Evolutionary conservation across 1,139 yeast species (phyloP).

Genomic region (Scheffersomyces segobiensis): DNA sequence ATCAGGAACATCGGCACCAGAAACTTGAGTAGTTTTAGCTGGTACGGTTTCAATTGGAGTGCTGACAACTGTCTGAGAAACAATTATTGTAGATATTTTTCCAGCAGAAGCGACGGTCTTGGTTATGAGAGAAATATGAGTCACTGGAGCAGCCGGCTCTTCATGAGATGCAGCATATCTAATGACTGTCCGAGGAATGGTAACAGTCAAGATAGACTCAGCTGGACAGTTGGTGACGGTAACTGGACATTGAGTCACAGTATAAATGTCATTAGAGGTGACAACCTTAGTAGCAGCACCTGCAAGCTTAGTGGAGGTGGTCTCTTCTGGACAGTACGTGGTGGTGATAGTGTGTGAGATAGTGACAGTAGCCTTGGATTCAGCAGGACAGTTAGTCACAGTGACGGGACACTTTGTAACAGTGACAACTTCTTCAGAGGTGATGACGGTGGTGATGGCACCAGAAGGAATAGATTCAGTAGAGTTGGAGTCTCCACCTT

Average conservation of each 20-base stretch:
- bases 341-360: background rate
- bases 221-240: conserved; percentile 1
- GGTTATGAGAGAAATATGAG: background rate
- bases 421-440: background rate
- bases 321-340: background rate
- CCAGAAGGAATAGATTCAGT: background rate
- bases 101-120: background rate
- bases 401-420: conserved; percentile 1
- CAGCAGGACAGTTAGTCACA: conserved; percentile 1
- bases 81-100: background rate
- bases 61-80: background rate
- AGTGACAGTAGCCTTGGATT: background rate
- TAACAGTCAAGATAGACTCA: background rate
- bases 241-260: background rate
- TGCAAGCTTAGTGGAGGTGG: background rate
- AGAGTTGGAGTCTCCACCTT: background rate
- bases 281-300: background rate
- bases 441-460: background rate
- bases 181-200: background rate
- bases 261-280: background rate
- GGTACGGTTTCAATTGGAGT: background rate
- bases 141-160: background rate
- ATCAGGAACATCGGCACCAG: background rate
- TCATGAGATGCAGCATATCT: background rate
- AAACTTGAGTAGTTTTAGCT: background rate